phyloP scores from a whole-genome alignment of 495 filamentous ascomycete genomes.

The Lepraria neglecta region DNA sequence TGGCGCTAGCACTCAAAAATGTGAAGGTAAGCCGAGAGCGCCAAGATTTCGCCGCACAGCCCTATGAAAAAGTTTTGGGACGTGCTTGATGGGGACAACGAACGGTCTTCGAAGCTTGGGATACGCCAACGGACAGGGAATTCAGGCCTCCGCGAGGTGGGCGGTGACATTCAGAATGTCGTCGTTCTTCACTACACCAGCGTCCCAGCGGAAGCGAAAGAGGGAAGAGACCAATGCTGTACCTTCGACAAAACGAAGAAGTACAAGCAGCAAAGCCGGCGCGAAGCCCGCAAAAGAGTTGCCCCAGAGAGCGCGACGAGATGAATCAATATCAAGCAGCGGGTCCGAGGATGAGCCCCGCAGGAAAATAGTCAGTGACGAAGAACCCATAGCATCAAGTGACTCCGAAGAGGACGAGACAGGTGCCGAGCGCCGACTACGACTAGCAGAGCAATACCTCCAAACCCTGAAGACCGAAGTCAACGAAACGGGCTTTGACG shows the following conservation, averaged over 20 bases:
- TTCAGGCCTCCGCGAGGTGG: too few species aligned
- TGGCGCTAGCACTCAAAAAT: not conserved
- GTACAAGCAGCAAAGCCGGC: constrained; percentile 29
- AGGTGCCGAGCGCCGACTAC: constrained; percentile 74
- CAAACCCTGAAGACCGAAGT: constrained; percentile 83
- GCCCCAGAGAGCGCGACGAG: constrained; percentile 39
- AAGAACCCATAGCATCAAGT: constrained; percentile 42
- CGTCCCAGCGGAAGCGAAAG: constrained; percentile 77
- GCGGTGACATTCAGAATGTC: constrained; percentile 49
- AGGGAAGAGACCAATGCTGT: constrained; percentile 44
- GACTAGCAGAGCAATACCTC: constrained; percentile 87
- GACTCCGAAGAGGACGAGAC: constrained; percentile 67
- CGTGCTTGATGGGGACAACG: not conserved
- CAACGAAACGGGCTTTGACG: constrained; percentile 78
- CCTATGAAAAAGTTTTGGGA: constrained; percentile 12
- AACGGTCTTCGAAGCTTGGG: too few species aligned
- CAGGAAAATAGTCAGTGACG: constrained; percentile 23
- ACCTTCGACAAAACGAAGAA: constrained; percentile 49
- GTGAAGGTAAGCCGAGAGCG: not conserved
- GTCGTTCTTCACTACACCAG: constrained; percentile 77
- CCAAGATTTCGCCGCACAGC: constrained; percentile 16
- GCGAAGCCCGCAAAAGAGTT: constrained; percentile 30
- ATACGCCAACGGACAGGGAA: too few species aligned
- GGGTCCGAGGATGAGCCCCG: constrained; percentile 59
- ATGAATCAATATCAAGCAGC: constrained; percentile 83